Conservation (phyloP, 169 alveolate species). For the Babesia bovis region DNA sequence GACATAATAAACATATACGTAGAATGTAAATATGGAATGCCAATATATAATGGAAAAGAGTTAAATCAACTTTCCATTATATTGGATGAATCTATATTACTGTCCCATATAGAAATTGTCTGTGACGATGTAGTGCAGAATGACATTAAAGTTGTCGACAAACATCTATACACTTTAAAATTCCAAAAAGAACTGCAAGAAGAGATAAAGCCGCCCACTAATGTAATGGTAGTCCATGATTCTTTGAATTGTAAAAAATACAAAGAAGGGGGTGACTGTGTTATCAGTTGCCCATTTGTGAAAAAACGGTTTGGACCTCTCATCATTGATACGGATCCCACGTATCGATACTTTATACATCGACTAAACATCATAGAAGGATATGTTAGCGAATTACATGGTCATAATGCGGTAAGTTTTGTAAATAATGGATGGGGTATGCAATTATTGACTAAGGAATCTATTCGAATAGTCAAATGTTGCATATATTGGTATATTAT, state of each 20-base stretch:
- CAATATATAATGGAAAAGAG: background rate
- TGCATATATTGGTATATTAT: background rate
- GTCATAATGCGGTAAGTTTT: constrained; percentile 1
- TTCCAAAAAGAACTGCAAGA: background rate
- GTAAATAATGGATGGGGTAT: background rate
- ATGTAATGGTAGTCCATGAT: background rate
- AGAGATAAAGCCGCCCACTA: background rate
- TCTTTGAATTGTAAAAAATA: background rate
- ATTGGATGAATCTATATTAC: background rate
- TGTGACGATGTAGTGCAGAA: background rate
- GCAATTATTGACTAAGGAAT: background rate
- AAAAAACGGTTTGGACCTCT: constrained; percentile 8
- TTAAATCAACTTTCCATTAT: background rate
- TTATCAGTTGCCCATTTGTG: background rate
- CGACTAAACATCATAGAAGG: constrained; percentile 7
- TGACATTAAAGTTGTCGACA: background rate
- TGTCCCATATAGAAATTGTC: background rate
- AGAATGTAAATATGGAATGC: constrained; percentile 44
- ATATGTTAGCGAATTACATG: constrained; percentile 2
- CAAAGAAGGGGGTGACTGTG: background rate
- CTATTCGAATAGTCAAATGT: background rate
- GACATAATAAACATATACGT: constrained; percentile 17
- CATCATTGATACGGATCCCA: constrained; percentile 33
- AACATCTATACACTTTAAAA: background rate
- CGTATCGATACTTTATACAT: constrained; percentile 26